Conservation (phyloP, 2,329 filamentous ascomycete genomes). For the Lomentospora prolificans region DNA sequence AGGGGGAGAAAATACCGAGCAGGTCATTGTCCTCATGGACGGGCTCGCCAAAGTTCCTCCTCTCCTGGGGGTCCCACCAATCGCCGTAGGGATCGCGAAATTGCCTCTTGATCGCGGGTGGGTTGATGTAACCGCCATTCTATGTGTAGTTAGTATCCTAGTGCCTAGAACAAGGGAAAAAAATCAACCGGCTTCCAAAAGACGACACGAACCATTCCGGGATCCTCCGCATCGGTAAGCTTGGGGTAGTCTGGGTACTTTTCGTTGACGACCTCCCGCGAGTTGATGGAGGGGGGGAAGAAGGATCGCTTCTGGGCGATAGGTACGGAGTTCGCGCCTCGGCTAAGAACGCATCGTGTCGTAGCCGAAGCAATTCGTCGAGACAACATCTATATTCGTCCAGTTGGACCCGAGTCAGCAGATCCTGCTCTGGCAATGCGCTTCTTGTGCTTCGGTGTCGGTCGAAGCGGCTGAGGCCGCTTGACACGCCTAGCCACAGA, state of each 20-base stretch:
- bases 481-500: no score
- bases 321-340: slow-evolving; percentile 29
- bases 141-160: no score
- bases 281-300: slow-evolving; percentile 38
- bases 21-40: slow-evolving; percentile 95
- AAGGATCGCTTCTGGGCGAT: slow-evolving; percentile 48
- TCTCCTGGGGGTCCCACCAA: slow-evolving; percentile 98
- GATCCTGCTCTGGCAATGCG: neutral
- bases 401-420: neutral
- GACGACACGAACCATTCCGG: slow-evolving; percentile 47
- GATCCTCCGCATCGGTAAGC: slow-evolving; percentile 52
- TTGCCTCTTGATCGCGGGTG: slow-evolving; percentile 71
- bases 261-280: slow-evolving; percentile 36
- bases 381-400: slow-evolving; percentile 44
- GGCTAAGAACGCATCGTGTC: slow-evolving; percentile 17
- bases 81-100: slow-evolving; percentile 86
- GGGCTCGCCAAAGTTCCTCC: slow-evolving; percentile 92
- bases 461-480: neutral
- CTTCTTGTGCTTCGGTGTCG: no score
- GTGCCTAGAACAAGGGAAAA: no score
- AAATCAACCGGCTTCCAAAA: slow-evolving; percentile 19
- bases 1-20: slow-evolving; percentile 77
- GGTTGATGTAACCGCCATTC: slow-evolving; percentile 81
- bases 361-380: slow-evolving; percentile 43
- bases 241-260: slow-evolving; percentile 39